Conservation (phyloP, 768 basidiomycete species). For the Terana coerulea region DNA sequence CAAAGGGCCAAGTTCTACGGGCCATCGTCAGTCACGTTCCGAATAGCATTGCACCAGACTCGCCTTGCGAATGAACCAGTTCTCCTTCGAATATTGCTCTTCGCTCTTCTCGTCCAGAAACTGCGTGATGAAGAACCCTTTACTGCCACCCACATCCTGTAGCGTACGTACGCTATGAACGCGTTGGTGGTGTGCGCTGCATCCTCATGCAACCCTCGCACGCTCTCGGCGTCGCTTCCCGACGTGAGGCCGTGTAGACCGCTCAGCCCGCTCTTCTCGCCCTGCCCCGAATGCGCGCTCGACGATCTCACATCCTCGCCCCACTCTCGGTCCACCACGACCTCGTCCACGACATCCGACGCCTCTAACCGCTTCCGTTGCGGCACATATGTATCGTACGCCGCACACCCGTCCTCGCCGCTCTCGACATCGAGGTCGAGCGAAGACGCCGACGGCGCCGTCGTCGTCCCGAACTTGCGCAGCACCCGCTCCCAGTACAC, state of each 20-base stretch:
- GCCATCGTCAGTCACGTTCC: neutral
- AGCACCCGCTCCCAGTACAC: constrained; percentile 21
- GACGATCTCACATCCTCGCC: constrained; percentile 45
- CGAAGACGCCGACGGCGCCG: constrained; percentile 37
- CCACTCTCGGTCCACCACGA: constrained; percentile 75
- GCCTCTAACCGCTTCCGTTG: constrained; percentile 18
- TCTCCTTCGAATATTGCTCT: constrained; percentile 53
- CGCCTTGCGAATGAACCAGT: constrained; percentile 67
- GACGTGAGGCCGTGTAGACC: constrained; percentile 31
- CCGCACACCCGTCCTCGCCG: constrained; percentile 14
- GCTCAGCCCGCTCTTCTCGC: constrained; percentile 47
- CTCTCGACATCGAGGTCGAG: constrained; percentile 42
- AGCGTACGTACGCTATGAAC: constrained; percentile 31
- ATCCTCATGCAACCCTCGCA: constrained; percentile 23
- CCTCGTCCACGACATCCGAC: constrained; percentile 54
- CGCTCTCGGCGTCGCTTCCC: constrained; percentile 35
- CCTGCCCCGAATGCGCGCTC: constrained; percentile 54
- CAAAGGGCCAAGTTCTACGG: constrained; percentile 54
- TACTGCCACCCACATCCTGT: constrained; percentile 50
- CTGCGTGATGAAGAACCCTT: constrained; percentile 53
- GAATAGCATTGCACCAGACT: neutral
- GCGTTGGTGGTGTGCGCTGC: constrained; percentile 30
- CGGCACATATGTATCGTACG: neutral
- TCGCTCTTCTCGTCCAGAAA: constrained; percentile 59
- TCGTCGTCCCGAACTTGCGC: constrained; percentile 21